These are phyloP conservation scores for Mycena polygramma DNA, from an alignment of 768 basidiomycete species.

Conservation along the genomic window DNA sequence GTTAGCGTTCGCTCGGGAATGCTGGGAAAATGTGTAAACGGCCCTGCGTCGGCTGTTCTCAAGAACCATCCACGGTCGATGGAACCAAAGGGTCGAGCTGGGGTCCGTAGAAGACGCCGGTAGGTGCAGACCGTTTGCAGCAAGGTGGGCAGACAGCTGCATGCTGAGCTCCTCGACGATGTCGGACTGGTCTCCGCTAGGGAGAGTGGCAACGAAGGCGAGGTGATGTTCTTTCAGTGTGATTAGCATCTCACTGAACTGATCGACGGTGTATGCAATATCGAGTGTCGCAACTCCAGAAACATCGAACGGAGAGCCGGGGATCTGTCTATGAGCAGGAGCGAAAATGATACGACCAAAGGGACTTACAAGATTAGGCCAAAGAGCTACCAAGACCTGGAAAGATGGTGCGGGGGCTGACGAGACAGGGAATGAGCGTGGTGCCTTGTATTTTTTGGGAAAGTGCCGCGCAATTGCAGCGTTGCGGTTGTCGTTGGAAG, in stretches of 20 bases:
- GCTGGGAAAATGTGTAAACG: conserved; percentile 1
- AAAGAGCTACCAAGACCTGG: neutral
- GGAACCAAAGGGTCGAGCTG: neutral
- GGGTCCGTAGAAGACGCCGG: neutral
- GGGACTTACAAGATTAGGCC: neutral
- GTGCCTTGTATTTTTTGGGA: conserved; percentile 8
- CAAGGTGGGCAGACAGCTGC: neutral
- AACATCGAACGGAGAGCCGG: neutral
- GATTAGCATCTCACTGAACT: conserved; percentile 9
- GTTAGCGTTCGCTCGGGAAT: conserved; percentile 3
- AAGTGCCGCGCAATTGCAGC: conserved; percentile 13
- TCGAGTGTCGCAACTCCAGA: neutral
- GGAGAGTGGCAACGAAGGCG: conserved; percentile 6
- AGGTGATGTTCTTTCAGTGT: neutral
- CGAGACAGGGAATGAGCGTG: neutral
- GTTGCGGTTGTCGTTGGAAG: conserved; percentile 4
- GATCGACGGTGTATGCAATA: conserved; percentile 5
- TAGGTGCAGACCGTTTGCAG: neutral
- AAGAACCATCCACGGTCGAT: conserved; percentile 1
- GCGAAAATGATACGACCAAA: neutral
- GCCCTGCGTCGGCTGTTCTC: neutral
- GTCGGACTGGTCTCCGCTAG: neutral
- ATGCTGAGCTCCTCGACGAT: neutral
- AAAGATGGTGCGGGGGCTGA: neutral
- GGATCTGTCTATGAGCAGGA: neutral